These are phyloP conservation scores for Aspergillus jensenii DNA, from an alignment of 2,329 filamentous ascomycete genomes.

Conservation along the genomic window DNA sequence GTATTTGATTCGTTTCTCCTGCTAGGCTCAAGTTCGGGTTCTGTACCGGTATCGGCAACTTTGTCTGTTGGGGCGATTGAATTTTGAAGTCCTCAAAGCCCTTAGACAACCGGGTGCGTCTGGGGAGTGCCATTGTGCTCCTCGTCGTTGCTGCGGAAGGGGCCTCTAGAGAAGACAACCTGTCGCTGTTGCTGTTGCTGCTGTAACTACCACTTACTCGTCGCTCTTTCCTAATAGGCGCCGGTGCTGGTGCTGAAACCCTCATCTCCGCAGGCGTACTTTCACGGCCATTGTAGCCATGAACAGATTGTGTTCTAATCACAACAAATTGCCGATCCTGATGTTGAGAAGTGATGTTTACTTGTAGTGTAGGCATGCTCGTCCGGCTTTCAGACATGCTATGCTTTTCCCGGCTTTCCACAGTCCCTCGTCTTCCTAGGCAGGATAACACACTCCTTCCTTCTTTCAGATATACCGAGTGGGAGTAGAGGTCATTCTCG, in stretches of 20 bases:
- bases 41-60: background rate
- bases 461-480: constrained; percentile 15
- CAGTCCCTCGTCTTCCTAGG: constrained; percentile 4
- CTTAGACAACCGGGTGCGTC: background rate
- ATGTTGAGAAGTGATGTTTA: background rate
- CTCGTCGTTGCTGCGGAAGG: background rate
- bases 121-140: constrained; percentile 1
- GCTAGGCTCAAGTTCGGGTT: background rate
- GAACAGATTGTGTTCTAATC: background rate
- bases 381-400: background rate
- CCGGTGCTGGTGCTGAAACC: background rate
- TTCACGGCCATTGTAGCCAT: background rate
- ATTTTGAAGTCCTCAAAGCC: constrained; percentile 7
- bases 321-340: background rate
- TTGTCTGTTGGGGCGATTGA: background rate
- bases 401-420: background rate
- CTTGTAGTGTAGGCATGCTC: background rate
- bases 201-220: background rate
- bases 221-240: background rate
- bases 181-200: background rate
- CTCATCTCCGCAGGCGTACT: background rate
- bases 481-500: constrained; percentile 11
- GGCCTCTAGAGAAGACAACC: background rate
- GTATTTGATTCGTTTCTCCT: background rate
- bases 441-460: constrained; percentile 15